These are phyloP conservation scores for Penicillium sp. DNA, from an alignment of 2,329 filamentous ascomycete species.

Conservation along the genomic window DNA sequence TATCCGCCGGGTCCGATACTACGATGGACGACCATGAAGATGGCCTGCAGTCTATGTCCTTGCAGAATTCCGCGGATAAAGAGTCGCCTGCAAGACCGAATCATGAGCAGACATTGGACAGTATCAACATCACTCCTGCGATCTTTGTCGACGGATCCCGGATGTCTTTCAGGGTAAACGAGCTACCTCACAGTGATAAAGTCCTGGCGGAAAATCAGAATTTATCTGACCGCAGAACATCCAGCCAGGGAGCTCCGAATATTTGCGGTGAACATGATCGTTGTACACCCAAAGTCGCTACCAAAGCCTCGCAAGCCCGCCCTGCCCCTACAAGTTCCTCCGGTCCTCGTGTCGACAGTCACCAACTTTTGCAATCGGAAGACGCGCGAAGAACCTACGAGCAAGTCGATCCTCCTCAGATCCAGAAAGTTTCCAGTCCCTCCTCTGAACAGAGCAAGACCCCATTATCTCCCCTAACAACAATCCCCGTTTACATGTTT, in stretches of 20 bases:
- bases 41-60: not conserved
- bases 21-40: not conserved
- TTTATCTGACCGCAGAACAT: conserved; percentile 18
- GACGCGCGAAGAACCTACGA: too few species aligned
- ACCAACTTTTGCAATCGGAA: not conserved
- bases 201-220: conserved; percentile 28
- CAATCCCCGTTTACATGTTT: conserved; percentile 31
- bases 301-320: not conserved
- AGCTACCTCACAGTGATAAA: not conserved
- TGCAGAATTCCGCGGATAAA: not conserved
- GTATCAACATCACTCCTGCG: conserved; percentile 5
- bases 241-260: conserved; percentile 11
- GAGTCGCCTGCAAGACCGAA: too few species aligned
- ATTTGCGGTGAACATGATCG: not conserved
- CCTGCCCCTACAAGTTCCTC: not conserved
- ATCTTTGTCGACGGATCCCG: conserved; percentile 26
- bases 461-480: conserved; percentile 27
- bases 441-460: not conserved
- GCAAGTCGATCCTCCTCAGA: not conserved
- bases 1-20: not conserved
- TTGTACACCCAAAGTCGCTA: not conserved
- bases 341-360: not conserved
- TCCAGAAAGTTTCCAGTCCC: not conserved
- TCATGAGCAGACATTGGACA: not conserved
- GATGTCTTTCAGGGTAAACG: not conserved